These are phyloP conservation scores for Drosera capensis DNA, from an alignment of 148 eudicot species.

Conservation along the genomic window DNA sequence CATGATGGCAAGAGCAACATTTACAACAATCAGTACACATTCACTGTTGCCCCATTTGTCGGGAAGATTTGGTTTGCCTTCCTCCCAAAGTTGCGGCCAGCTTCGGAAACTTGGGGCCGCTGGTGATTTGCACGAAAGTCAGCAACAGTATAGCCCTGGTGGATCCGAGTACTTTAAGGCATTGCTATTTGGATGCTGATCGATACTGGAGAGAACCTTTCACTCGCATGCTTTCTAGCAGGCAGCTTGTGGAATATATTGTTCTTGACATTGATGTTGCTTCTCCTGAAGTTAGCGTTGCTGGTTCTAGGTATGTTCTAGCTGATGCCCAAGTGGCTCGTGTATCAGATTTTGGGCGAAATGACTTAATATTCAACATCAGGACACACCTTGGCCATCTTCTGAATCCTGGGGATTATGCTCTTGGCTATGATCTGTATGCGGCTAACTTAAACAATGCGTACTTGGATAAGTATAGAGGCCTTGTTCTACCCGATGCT, in stretches of 20 bases:
- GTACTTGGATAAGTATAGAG: constrained; percentile 51
- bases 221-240: constrained; percentile 23
- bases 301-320: constrained; percentile 43
- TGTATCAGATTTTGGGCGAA: constrained; percentile 5
- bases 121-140: constrained; percentile 47
- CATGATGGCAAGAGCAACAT: constrained; percentile 63
- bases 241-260: constrained; percentile 42
- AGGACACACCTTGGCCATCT: constrained; percentile 61
- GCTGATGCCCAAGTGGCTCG: constrained; percentile 59
- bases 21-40: constrained; percentile 47
- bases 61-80: constrained; percentile 63
- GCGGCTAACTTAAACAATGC: constrained; percentile 43
- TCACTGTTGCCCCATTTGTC: constrained; percentile 66
- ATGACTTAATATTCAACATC: constrained; percentile 24
- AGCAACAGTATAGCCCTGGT: constrained; percentile 31
- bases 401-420: constrained; percentile 42
- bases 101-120: constrained; percentile 47
- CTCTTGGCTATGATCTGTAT: constrained; percentile 63
- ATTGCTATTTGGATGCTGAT: constrained; percentile 33
- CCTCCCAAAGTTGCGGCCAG: constrained; percentile 40
- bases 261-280: constrained; percentile 30
- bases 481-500: constrained; percentile 38
- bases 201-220: constrained; percentile 48
- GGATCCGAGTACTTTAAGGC: constrained; percentile 42
- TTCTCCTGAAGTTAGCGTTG: constrained; percentile 30